Conservation (phyloP, 352 stramenopile species). For the Globisporangium polare region DNA sequence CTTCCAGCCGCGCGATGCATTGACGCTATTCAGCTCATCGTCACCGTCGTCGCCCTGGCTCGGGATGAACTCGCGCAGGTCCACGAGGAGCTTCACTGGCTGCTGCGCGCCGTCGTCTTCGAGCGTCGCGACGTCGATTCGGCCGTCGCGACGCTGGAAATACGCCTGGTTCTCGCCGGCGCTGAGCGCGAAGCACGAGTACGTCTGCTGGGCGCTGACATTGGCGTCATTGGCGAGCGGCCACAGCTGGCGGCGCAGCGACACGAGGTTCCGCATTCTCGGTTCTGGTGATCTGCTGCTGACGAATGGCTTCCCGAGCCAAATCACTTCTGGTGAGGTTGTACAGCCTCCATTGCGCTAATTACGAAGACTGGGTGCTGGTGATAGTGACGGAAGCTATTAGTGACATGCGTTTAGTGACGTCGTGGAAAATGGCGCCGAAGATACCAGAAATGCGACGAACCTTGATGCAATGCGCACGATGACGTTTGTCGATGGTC, state of each 20-base stretch:
- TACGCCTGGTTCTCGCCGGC: slow-evolving; percentile 29
- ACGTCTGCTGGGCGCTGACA: neutral
- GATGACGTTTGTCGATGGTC: no score
- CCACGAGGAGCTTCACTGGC: slow-evolving; percentile 29
- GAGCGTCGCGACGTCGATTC: slow-evolving; percentile 28
- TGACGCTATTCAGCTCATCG: neutral
- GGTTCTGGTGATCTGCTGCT: neutral
- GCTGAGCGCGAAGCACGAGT: slow-evolving; percentile 30
- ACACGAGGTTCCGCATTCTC: slow-evolving; percentile 59
- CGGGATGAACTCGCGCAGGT: slow-evolving; percentile 24
- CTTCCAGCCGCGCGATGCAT: slow-evolving; percentile 24
- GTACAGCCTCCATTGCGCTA: neutral
- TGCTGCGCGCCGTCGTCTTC: slow-evolving; percentile 17
- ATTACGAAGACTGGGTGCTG: neutral
- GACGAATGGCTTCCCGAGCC: slow-evolving; percentile 9
- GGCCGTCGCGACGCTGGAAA: slow-evolving; percentile 29
- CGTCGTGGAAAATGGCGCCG: neutral
- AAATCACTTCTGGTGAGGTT: neutral
- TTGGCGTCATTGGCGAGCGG: slow-evolving; percentile 17
- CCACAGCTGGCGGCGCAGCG: slow-evolving; percentile 44
- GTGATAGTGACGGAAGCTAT: neutral
- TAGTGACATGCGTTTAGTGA: neutral
- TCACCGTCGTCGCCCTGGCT: slow-evolving; percentile 2
- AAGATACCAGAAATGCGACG: no score
- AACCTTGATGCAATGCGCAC: no score